phyloP scores from a whole-genome alignment of 352 stramenopile genomes.

The Achlya hypogyna region DNA sequence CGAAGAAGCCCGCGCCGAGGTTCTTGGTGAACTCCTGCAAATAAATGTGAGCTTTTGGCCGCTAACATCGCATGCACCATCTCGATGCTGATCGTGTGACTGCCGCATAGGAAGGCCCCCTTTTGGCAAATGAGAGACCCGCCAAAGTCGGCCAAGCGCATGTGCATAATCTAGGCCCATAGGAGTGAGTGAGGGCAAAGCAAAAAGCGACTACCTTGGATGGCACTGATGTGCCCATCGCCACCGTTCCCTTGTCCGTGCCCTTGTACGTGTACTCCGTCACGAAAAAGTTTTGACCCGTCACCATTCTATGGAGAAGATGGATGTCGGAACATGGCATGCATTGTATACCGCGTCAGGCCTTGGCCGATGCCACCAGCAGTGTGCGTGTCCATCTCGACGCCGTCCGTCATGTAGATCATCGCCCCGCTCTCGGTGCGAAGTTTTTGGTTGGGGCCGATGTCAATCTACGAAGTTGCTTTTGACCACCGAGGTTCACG shows the following conservation, averaged over 20 bases:
- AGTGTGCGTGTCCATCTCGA: constrained; percentile 87
- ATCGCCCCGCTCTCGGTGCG: constrained; percentile 89
- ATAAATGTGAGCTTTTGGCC: no score
- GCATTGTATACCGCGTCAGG: constrained; percentile 67
- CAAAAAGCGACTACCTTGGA: constrained; percentile 29
- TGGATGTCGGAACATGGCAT: constrained; percentile 22
- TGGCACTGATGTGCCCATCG: constrained; percentile 82
- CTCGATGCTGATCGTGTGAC: constrained; percentile 86
- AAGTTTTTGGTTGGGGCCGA: constrained; percentile 87
- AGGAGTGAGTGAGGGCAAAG: neutral
- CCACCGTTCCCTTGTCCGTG: constrained; percentile 62
- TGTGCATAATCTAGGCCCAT: constrained; percentile 75
- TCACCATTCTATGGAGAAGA: constrained; percentile 44
- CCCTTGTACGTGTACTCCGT: constrained; percentile 62
- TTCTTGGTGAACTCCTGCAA: constrained; percentile 83
- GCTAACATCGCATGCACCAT: no score
- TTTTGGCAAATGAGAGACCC: constrained; percentile 88
- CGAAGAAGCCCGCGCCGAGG: constrained; percentile 89
- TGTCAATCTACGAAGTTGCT: constrained; percentile 41
- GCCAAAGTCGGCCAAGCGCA: constrained; percentile 83
- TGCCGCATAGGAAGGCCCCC: constrained; percentile 87
- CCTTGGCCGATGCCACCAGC: constrained; percentile 84
- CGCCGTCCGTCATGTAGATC: constrained; percentile 93
- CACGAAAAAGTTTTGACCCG: constrained; percentile 74
- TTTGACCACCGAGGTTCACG: neutral